These are phyloP conservation scores for Kwoniella dendrophila DNA, from an alignment of 768 basidiomycete genomes.

Conservation along the genomic window DNA sequence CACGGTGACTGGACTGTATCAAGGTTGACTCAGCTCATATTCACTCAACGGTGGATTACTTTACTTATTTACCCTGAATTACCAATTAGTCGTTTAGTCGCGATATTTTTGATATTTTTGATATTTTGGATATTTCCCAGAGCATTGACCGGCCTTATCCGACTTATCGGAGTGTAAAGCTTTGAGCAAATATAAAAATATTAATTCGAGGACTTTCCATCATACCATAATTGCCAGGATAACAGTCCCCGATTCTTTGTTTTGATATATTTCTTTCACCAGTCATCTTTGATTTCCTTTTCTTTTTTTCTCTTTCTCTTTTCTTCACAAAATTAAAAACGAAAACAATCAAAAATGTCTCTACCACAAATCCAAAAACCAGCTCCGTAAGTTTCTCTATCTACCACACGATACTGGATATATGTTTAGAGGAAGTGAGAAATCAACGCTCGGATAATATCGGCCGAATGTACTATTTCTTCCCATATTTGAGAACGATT, in stretches of 20 bases:
- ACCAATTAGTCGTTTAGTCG: neutral
- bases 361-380: slow-evolving; percentile 68
- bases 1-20: too few relatives aligned
- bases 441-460: neutral
- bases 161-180: slow-evolving; percentile 7
- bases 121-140: too few relatives aligned
- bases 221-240: too few relatives aligned
- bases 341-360: slow-evolving; percentile 27
- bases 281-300: neutral
- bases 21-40: too few relatives aligned
- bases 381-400: slow-evolving; percentile 62
- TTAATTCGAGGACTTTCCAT: slow-evolving; percentile 15
- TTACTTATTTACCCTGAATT: neutral
- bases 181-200: neutral
- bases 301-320: slow-evolving; percentile 8
- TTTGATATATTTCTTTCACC: neutral
- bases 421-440: neutral
- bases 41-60: too few relatives aligned
- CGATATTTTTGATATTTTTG: too few relatives aligned
- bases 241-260: neutral
- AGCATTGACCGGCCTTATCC: slow-evolving; percentile 9
- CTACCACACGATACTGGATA: slow-evolving; percentile 61
- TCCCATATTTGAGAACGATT: neutral
- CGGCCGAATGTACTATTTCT: slow-evolving; percentile 7
- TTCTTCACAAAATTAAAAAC: slow-evolving; percentile 9